Evolutionary conservation across 805 yeast genomes (phyloP).

Genomic region (Barnettozyma sucrosica): DNA sequence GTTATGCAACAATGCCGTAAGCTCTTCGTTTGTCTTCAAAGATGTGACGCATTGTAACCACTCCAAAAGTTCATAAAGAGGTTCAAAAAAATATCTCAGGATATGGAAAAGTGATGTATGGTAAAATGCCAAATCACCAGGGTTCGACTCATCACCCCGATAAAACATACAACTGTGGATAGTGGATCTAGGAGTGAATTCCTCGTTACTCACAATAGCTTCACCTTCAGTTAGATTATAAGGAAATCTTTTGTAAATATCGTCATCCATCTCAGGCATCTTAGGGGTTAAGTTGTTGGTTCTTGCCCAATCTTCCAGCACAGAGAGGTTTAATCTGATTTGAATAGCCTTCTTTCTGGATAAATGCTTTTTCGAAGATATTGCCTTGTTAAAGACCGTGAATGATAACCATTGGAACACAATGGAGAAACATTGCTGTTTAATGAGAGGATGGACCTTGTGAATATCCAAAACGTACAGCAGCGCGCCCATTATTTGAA

Average conservation of each 20-base stretch:
- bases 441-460: conserved; percentile 71
- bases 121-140: conserved; percentile 49
- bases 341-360: conserved; percentile 86
- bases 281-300: conserved; percentile 25
- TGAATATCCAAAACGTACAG: conserved; percentile 79
- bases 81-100: conserved; percentile 61
- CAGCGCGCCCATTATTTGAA: conserved; percentile 85
- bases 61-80: conserved; percentile 74
- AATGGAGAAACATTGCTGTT: conserved; percentile 70
- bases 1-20: conserved; percentile 46
- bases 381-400: conserved; percentile 64
- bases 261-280: conserved; percentile 32
- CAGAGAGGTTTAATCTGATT: conserved; percentile 77
- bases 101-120: conserved; percentile 61
- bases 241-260: conserved; percentile 34
- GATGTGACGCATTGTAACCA: conserved; percentile 86
- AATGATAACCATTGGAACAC: conserved; percentile 75
- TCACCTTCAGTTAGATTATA: conserved; percentile 30
- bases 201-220: neutral
- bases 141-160: conserved; percentile 28
- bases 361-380: conserved; percentile 61
- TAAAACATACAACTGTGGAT: conserved; percentile 13
- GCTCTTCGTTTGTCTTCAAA: conserved; percentile 56
- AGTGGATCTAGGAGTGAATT: conserved; percentile 5
- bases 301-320: conserved; percentile 91